Evolutionary conservation across 78 protist genomes (phyloP), one percentile per base, ranked within the genome.

Genomic region (Dictyostelium firmibasis): DNA sequence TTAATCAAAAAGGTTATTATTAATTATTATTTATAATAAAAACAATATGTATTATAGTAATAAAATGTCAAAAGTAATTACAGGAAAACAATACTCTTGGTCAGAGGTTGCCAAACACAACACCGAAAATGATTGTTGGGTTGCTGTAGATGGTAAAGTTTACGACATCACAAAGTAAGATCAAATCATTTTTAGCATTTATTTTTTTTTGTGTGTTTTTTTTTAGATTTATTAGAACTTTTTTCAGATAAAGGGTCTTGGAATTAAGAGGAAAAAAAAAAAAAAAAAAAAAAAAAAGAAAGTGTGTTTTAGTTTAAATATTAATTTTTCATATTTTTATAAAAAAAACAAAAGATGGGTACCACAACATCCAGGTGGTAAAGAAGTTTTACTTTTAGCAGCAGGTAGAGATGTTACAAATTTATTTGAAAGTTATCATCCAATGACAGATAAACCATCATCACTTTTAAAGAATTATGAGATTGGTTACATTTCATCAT

Each of bases 91-190:
- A 33, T 89, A 50, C 81, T 16, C 62, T 20, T 81, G 83, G 41
- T 88, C 60, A 31, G 97, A 96, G 41, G 2, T 96, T 2, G 82
- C 93, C 14, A 38, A 31, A 16, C 97, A 96, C 74, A 87, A 93
- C 29, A 83, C 93, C 7, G 96, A 95, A 85, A 4, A 75, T 27
- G 97, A 96, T 62, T 57, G 84, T 50, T 96, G 97, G 97, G 41
- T 96, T 43, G 47, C 41, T 18, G 75, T 96, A 18, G 95, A 93
- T 43, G 97, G 96, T 74, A 74, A 94, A 27, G 94, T 96, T 41
- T 96, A 75, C 53, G 97, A 96, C 47, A 82, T 96, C 53, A 72
- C 97, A 20, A 96, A 89, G 85, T 95, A 74, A 35, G 81, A 5
- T 69, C 20, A 29, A 29, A 6, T 11, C 31, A 23, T 13, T 81